Conservation (phyloP, 2,329 filamentous ascomycete genomes). For the Falciphora oryzae region DNA sequence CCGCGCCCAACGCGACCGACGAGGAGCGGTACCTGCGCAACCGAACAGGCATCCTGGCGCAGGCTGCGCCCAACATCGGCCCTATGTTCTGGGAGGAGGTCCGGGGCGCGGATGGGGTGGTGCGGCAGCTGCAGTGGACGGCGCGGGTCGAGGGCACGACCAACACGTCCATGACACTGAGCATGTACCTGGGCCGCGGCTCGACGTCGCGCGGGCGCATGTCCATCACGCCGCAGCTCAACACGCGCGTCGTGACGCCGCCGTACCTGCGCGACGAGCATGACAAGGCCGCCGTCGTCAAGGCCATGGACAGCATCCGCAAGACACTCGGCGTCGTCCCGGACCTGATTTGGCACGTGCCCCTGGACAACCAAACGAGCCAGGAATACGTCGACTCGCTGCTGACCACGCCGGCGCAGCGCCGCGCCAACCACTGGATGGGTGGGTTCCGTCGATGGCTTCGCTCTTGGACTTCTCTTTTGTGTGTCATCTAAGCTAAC, state of each 20-base stretch:
- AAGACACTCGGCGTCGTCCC: slow-evolving; percentile 42
- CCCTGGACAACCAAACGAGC: slow-evolving; percentile 38
- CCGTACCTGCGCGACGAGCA: slow-evolving; percentile 49
- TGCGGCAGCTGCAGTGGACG: slow-evolving; percentile 61
- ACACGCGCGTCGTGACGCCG: slow-evolving; percentile 47
- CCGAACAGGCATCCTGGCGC: slow-evolving; percentile 55
- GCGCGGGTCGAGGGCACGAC: slow-evolving; percentile 52
- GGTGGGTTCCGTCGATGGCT: slow-evolving; percentile 21
- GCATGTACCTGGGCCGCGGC: slow-evolving; percentile 49
- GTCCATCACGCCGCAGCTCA: slow-evolving; percentile 49
- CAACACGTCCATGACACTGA: slow-evolving; percentile 24
- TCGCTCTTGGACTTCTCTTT: slow-evolving; percentile 1
- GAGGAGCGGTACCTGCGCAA: slow-evolving; percentile 38
- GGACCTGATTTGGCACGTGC: slow-evolving; percentile 44
- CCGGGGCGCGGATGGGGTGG: slow-evolving; percentile 50
- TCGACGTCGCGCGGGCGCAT: slow-evolving; percentile 50
- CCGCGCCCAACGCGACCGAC: slow-evolving; percentile 39
- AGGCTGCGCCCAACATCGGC: slow-evolving; percentile 39
- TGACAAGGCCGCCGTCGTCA: slow-evolving; percentile 53
- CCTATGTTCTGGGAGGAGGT: slow-evolving; percentile 50
- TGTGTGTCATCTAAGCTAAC: slow-evolving; percentile 1
- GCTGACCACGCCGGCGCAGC: slow-evolving; percentile 17
- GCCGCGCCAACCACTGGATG: slow-evolving; percentile 39
- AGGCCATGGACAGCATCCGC: slow-evolving; percentile 50
- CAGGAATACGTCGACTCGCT: slow-evolving; percentile 43